Evolutionary conservation across 2,329 filamentous ascomycete genomes (phyloP).

Genomic region (Septoria petroselini): DNA sequence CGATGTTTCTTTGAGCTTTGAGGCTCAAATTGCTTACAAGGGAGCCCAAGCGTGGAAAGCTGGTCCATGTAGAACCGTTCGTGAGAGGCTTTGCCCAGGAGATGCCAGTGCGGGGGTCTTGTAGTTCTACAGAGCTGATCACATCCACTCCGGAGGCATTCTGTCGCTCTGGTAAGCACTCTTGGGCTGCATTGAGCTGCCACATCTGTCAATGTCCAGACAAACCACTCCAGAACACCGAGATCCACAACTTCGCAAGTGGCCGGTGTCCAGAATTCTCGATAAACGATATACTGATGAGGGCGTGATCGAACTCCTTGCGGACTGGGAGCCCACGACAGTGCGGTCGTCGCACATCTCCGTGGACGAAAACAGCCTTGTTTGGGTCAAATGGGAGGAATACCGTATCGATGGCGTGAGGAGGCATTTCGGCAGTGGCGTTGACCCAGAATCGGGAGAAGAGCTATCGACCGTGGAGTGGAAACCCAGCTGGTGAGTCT

Average conservation of each 20-base stretch:
- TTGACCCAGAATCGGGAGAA: background rate
- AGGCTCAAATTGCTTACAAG: slow-evolving; percentile 5
- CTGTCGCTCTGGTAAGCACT: background rate
- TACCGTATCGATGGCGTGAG: background rate
- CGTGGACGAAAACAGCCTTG: background rate
- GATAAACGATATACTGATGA: slow-evolving; percentile 3
- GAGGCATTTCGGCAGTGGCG: background rate
- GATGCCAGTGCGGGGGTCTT: no score
- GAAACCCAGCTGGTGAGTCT: slow-evolving; percentile 3
- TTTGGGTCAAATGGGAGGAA: background rate
- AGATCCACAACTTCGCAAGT: background rate
- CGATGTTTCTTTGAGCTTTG: background rate
- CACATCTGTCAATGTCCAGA: background rate
- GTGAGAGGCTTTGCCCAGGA: background rate
- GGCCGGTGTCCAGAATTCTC: background rate
- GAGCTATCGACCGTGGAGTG: slow-evolving; percentile 2
- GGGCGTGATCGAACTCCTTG: slow-evolving; percentile 1
- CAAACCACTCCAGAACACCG: background rate
- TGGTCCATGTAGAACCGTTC: background rate
- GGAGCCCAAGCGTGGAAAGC: background rate
- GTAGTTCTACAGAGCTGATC: no score
- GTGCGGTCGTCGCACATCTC: background rate
- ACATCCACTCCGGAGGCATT: no score
- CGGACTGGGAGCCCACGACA: slow-evolving; percentile 1
- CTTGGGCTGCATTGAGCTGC: no score